Evolutionary conservation across 371 early-diverging fungal genomes (phyloP), one percentile per base, ranked within the genome.

Genomic region (Actinomortierella wolfii): DNA sequence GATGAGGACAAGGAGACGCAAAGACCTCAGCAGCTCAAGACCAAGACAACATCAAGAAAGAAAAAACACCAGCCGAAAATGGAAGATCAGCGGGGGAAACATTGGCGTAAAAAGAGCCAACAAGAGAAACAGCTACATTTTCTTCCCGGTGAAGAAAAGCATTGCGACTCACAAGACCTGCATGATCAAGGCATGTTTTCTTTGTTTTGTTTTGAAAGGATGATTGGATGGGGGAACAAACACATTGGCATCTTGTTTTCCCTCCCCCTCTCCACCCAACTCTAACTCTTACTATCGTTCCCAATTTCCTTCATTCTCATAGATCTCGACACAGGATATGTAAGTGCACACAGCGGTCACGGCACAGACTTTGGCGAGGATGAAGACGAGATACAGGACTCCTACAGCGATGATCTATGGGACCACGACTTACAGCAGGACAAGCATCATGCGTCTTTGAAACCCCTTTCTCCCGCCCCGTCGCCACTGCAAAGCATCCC

Each of bases 361-460:
- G 64, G 76, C 1, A 57, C 65, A 51, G 68, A 62, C 26, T 86
- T 86, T 61, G 85, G 83, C 20, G 81, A 82, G 26, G 64, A 67
- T 7, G 79, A 81, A 2, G 57, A 62, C 53, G 65, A 67, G 24
- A 18, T 60, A 6, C 34, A 34, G 34, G 34, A 11, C 34, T 34
- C 34, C 34, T 11, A 11, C 34, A 34, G 34, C 34, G 11, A 34
- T 34, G n/a, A n/a, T n/a, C n/a, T n/a, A n/a, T n/a, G n/a, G n/a
- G n/a, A n/a, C n/a, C n/a, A n/a, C n/a, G n/a, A n/a, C n/a, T n/a
- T n/a, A n/a, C n/a, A n/a, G n/a, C n/a, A n/a, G n/a, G n/a, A n/a
- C n/a, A n/a, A n/a, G n/a, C n/a, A n/a, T n/a, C n/a, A n/a, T n/a
- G n/a, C n/a, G n/a, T 34, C 34, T 11, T 6, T 34, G 4, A 11